Base-by-base conservation (phyloP, 345 rosid species). In the Excoecaria cochinchinensis region DNA sequence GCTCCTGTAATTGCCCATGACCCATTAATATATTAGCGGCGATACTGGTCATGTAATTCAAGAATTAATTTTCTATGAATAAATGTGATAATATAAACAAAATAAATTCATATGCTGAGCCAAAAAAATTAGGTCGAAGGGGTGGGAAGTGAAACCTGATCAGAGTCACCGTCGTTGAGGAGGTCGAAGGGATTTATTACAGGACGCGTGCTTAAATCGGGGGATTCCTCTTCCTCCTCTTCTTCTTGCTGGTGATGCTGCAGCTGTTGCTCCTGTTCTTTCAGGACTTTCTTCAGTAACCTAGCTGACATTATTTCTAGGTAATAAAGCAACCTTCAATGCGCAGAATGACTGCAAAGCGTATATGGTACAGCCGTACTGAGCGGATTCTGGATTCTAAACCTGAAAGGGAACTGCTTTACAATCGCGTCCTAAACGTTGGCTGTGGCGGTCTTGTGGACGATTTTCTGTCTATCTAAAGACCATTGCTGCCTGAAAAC, bases 161-260 rank as follows among this genome's bases (percentile, higher is more conserved):
- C 82, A 13, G 71, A 56, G 40, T 74, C 90, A 78, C 71, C 78
- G 19, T 85, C 85, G 11, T 87, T 85, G 77, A 93, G 94, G 76
- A 94, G 92, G 83, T 88, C 92, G 72, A 94, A 94, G 0, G 91
- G 98, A 63, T 94, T 94, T 44, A 73, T 78, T 10, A 79, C 82
- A 75, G 89, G 81, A 72, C 81, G 86, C 55, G 67, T 67, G 19
- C 53, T 68, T 19, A 77, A 70, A 69, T 74, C 80, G 39, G 87
- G 77, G 39, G 90, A 88, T 48, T 82, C 86, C 3, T 78, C 77
- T 73, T 82, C 91, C 0, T 78, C 82, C 14, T 85, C 91, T 1
- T 83, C 93, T 12, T 77, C 84, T 50, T 73, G 78, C 42, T 72
- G 71, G 6, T 10, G 77, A 51, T 57, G 84, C 24, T 69, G 87